Base-by-base conservation (phyloP, 2,329 filamentous ascomycete genomes). In the Fusarium sp. region DNA sequence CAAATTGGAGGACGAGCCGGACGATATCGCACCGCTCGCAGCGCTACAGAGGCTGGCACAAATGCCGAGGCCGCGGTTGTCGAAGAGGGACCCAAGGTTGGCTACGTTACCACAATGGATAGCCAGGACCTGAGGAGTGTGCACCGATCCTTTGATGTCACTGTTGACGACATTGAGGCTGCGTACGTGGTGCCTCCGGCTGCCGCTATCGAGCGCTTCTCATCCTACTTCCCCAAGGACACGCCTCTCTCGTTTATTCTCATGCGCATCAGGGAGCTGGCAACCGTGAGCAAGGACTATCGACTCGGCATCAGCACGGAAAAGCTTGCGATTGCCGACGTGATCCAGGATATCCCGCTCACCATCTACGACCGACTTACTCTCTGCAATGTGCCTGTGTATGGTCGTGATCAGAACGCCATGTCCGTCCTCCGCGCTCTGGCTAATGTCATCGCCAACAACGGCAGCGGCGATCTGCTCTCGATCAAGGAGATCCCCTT, bases 1-100 rank as follows among this genome's bases (percentile, higher is more conserved):
- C 95, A 99, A 73, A 99, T 99, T 71, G 95, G 88, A 45, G 95
- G 95, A 15, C 88, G 95, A 65, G 95, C 95, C 11, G 95, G 95
- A 26, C 89, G 95, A 41, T 99, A 89, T 76, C 88, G 89, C 53
- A 89, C 90, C 26, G 91, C 71, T 81, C 83, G 44, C 54, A 73
- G 58, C 53, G 52, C 65, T 8, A 51, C 61, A 4, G 32, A 53
- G 24, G 43, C 19, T 3, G 53, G 41, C 1, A 22, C 43, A 7
- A 48, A 43, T 4, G 26, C 48, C 6, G 49, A 65, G 6, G 47
- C 63, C 40, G 53, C 49, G 3, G 44, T 52, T 15, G 51, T 25
- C 32, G 40, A 55, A 1, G 69, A 67, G 22, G 67, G 70, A 42
- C 74, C 78, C n/a, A 81, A 83, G 59, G 74, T 89, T 5, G 94